Evolutionary conservation across 2,329 filamentous ascomycete genomes (phyloP), one percentile per base, ranked within the genome.

Genomic region (Apiospora malaysiana): DNA sequence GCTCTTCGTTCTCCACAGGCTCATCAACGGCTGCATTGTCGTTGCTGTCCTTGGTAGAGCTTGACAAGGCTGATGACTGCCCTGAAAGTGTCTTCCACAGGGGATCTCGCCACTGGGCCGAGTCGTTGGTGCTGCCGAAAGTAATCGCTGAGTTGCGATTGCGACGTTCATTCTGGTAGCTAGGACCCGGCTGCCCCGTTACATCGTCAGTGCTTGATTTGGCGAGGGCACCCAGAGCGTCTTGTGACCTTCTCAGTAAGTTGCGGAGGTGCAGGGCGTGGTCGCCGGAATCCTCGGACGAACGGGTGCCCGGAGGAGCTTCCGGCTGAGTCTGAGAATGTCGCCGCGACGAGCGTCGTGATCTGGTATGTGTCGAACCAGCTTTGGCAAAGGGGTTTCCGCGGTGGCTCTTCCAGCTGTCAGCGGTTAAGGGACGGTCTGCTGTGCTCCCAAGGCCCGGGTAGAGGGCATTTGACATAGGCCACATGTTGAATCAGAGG

Each of bases 381-480:
- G 56, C 56, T 23, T 63, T 63, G 32, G 56, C 56, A 40, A 63
- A 63, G 3, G 56, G 56, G 21, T 63, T 63, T 9, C 56, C 56
- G 32, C 56, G 56, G 21, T 63, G 66, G 43, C 69, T 70, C 59
- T 40, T 27, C 32, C 46, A 47, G 45, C 42, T 66, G 27, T 66
- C 69, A n/a, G 56, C 40, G 23, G 69, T 70, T 23, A 45, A 18
- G 21, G 69, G 69, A 4, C 69, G 69, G 16, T 70, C 69, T 25
- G 43, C 43, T 4, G 69, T 46, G 16, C 46, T 65, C n/a, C 45
- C 59, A 25, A 70, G 69, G 10, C 69, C 69, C 21, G 69, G 69
- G 69, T 70, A 70, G 45, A 70, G 69, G 69, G 69, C 69, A 63
- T 70, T 70, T 40, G 69, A 70, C 69, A 70, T 66, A 23, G 69